Conservation (phyloP, 345 rosid species). For the Gossypium longicalyx region DNA sequence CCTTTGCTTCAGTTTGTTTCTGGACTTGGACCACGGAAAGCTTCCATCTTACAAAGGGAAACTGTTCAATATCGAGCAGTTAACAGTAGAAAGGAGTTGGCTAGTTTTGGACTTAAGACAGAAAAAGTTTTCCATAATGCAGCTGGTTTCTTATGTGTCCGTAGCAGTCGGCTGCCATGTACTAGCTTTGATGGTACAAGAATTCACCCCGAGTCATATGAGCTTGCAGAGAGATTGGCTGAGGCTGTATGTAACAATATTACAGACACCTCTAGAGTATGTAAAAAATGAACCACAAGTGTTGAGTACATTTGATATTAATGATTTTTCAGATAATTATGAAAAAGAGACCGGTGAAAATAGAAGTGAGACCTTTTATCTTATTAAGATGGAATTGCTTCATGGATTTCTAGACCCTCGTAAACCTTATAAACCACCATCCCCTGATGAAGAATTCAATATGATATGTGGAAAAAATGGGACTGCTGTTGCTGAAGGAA, state of each 20-base stretch:
- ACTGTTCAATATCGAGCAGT: conserved; percentile 74
- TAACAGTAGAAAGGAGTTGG: conserved; percentile 74
- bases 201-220: conserved; percentile 94
- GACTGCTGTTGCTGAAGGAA: conserved; percentile 81
- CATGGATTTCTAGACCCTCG: conserved; percentile 92
- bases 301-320: conserved; percentile 53
- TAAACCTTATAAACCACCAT: conserved; percentile 63
- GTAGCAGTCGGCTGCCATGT: conserved; percentile 75
- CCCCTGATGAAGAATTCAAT: conserved; percentile 75
- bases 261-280: conserved; percentile 73
- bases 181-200: conserved; percentile 88
- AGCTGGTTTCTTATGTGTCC: conserved; percentile 86
- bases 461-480: conserved; percentile 94
- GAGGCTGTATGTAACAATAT: conserved; percentile 79
- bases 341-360: conserved; percentile 30
- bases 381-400: conserved; percentile 64
- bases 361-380: conserved; percentile 61
- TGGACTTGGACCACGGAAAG: conserved; percentile 98
- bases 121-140: conserved; percentile 78
- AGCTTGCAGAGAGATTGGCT: conserved; percentile 86
- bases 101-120: conserved; percentile 68
- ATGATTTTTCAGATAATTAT: conserved; percentile 32
- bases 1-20: conserved; percentile 85
- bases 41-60: conserved; percentile 80
- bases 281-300: conserved; percentile 70